Evolutionary conservation across 805 yeast species (phyloP), one percentile per base, ranked within the genome.

Genomic region (Pichia nakasei): DNA sequence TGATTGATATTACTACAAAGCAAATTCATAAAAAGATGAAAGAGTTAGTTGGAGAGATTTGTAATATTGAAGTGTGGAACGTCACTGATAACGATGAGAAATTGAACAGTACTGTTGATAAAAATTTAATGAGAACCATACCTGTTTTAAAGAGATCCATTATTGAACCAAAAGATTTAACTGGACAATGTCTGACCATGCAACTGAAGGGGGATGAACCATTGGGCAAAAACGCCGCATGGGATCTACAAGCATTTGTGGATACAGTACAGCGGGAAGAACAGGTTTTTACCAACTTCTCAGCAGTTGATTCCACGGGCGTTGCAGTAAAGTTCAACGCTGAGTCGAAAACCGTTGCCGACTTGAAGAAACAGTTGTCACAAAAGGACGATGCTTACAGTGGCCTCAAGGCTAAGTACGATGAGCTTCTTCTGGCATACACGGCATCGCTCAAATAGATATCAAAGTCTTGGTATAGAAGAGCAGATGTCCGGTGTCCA

Each of bases 1-100:
- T 80, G 1, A 73, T 81, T 52, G 97, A 91, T 60, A 68, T 80
- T 6, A 73, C 70, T 15, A 78, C 91, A 1, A 80, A 75, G 55
- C 93, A 84, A 60, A 76, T 79, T 17, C 66, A 76, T 22, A 79
- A 76, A 55, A 71, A 75, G n/a, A 65, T 80, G 49, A 73, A 67
- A 45, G 61, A 55, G 33, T 38, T 59, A 41, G 52, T 55, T 22
- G 63, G 60, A 15, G 47, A 54, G 19, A 53, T 62, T 18, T 45
- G 60, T 3, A 54, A 50, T 40, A 35, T 64, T 18, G 48, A 54
- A 31, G 33, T 59, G 2, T 53, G 53, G 45, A 47, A 48, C 11
- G 41, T 51, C 13, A 42, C 42, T 13, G n/a, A 47, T 4, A 49
- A 54, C 26, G 52, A 52, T 18, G 48, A 46, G 17, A 9, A 8